Evolutionary conservation across 176 grass and related monocot genomes (phyloP).

Genomic region (Hordeum vulgare): DNA sequence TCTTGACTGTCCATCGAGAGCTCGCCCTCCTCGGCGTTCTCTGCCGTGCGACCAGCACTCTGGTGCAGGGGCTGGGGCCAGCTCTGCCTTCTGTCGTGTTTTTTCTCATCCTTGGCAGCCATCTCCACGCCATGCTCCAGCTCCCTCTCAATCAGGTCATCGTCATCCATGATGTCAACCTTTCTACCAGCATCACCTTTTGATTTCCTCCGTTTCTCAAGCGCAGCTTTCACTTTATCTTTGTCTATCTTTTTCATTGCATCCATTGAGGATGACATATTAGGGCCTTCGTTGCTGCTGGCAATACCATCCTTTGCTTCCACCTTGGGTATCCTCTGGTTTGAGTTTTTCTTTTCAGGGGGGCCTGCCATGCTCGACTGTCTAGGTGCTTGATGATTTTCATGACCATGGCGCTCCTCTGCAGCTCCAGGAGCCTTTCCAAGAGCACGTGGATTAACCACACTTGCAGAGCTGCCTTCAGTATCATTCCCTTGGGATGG

Average conservation of each 20-base stretch:
- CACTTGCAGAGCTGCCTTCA: conserved; percentile 53
- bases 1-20: conserved; percentile 57
- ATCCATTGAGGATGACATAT: conserved; percentile 41
- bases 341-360: conserved; percentile 44
- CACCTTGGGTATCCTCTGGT: conserved; percentile 26
- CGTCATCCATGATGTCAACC: conserved; percentile 52
- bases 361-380: neutral
- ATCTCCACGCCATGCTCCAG: conserved; percentile 78
- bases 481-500: conserved; percentile 59
- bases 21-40: conserved; percentile 57
- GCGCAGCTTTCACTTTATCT: conserved; percentile 62
- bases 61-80: conserved; percentile 27
- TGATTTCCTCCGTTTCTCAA: neutral
- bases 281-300: conserved; percentile 24
- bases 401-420: conserved; percentile 35
- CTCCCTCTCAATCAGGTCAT: conserved; percentile 76
- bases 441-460: conserved; percentile 34
- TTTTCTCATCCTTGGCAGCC: conserved; percentile 52
- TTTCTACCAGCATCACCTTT: neutral
- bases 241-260: conserved; percentile 66
- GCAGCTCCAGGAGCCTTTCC: conserved; percentile 24
- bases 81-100: conserved; percentile 35
- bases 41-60: neutral
- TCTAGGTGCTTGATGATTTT: conserved; percentile 30
- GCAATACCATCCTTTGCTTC: conserved; percentile 24